Percentiles rank a stretch among this genome's conserved stretches.
Evolutionary conservation across 257 asterid species (phyloP).

Genomic region (Echium plantagineum): DNA sequence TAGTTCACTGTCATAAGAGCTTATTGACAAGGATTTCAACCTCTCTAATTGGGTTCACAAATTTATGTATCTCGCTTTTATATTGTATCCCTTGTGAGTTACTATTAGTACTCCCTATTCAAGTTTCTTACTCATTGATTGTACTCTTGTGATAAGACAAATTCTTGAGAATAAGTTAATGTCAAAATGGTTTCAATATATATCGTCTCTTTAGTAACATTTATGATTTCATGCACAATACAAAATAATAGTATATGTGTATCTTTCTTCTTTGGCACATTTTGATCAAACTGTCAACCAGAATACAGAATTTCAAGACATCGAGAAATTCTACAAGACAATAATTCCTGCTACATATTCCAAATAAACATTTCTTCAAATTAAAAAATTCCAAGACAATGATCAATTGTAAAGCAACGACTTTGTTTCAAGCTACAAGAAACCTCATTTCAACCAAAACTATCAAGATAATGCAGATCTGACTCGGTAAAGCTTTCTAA

Average conservation of each 20-base stretch:
- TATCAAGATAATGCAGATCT: conserved; percentile 32
- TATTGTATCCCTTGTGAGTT: not conserved
- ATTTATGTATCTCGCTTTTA: not conserved
- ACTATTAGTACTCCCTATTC: not conserved
- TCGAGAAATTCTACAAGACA: not conserved
- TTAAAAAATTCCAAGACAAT: no score
- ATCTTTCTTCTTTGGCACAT: not conserved
- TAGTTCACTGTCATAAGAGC: not conserved
- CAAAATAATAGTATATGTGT: no score
- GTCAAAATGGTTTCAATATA: not conserved
- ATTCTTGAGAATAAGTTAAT: not conserved
- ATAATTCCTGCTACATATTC: not conserved
- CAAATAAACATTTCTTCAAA: no score
- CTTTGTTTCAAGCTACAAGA: no score
- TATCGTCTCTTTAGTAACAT: no score
- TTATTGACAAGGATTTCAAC: not conserved
- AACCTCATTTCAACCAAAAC: not conserved
- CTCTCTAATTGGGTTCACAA: not conserved
- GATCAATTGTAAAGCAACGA: no score
- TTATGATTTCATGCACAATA: no score
- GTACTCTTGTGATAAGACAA: not conserved
- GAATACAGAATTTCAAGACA: not conserved
- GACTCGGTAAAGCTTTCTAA: conserved; percentile 47
- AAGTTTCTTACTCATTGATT: not conserved
- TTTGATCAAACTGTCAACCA: no score